phyloP scores from a whole-genome alignment of 805 yeast species.

The Kluyveromyces wickerhamii region DNA sequence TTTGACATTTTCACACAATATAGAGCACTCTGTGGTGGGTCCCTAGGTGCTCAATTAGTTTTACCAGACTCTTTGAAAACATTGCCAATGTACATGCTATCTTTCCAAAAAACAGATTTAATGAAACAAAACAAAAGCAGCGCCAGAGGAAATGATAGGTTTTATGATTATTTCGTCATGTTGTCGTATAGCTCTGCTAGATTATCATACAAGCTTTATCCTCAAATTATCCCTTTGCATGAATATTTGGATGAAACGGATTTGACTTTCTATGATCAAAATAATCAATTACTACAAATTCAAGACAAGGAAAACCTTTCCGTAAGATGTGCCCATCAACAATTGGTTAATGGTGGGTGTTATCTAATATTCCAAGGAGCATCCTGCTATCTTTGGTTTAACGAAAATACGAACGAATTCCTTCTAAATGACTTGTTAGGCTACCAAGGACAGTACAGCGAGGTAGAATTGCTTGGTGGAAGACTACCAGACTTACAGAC shows the following conservation, averaged over 20 bases:
- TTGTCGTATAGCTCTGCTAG: constrained; percentile 43
- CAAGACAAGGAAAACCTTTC: constrained; percentile 43
- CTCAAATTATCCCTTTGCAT: constrained; percentile 70
- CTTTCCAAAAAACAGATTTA: constrained; percentile 62
- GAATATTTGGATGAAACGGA: constrained; percentile 48
- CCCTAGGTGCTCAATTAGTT: constrained; percentile 54
- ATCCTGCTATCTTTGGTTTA: constrained; percentile 54
- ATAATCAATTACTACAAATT: constrained; percentile 34
- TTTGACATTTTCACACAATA: constrained; percentile 53
- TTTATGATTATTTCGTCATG: constrained; percentile 39
- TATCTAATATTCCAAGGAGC: constrained; percentile 69
- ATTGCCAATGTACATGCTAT: constrained; percentile 56
- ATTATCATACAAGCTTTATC: constrained; percentile 64
- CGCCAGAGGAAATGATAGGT: constrained; percentile 55
- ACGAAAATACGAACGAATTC: constrained; percentile 56
- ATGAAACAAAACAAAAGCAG: constrained; percentile 35
- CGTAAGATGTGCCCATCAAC: constrained; percentile 30
- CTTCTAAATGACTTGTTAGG: constrained; percentile 74
- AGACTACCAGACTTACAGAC: constrained; percentile 67
- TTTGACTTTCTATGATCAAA: constrained; percentile 37
- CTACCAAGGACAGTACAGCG: constrained; percentile 30
- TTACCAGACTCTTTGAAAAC: constrained; percentile 76
- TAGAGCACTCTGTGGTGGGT: constrained; percentile 38
- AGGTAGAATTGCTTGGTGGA: constrained; percentile 28
- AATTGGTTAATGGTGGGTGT: constrained; percentile 58